phyloP scores from a whole-genome alignment of 805 yeast species.

The Spathaspora girioi region DNA sequence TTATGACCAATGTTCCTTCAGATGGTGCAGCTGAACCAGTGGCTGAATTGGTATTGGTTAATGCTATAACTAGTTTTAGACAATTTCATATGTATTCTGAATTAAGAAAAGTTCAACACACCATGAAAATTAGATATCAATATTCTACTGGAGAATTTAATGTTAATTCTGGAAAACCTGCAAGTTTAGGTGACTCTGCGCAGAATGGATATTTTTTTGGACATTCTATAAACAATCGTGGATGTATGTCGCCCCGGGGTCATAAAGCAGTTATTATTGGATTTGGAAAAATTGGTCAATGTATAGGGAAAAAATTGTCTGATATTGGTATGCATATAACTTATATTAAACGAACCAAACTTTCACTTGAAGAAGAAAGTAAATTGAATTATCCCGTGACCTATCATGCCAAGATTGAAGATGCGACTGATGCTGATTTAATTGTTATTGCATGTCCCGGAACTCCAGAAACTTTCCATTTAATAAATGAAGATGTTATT shows the following conservation, averaged over 20 bases:
- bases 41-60: conserved; percentile 64
- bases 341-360: conserved; percentile 54
- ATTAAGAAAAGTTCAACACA: conserved; percentile 37
- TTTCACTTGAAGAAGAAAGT: conserved; percentile 28
- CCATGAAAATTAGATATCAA: conserved; percentile 42
- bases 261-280: conserved; percentile 66
- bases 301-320: conserved; percentile 53
- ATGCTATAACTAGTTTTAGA: conserved; percentile 59
- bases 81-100: conserved; percentile 47
- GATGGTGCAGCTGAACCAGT: conserved; percentile 64
- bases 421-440: conserved; percentile 47
- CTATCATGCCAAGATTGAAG: conserved; percentile 35
- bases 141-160: conserved; percentile 32
- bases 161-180: conserved; percentile 21
- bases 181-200: neutral
- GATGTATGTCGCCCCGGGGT: conserved; percentile 48
- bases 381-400: conserved; percentile 43
- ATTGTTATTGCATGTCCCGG: conserved; percentile 68
- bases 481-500: conserved; percentile 49
- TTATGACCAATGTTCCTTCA: conserved; percentile 55
- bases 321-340: conserved; percentile 63
- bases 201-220: conserved; percentile 27
- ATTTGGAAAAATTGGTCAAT: conserved; percentile 71
- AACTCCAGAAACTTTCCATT: conserved; percentile 50
- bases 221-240: conserved; percentile 44